phyloP scores from a whole-genome alignment of 768 basidiomycete genomes.

The Mycena rebaudengoi region DNA sequence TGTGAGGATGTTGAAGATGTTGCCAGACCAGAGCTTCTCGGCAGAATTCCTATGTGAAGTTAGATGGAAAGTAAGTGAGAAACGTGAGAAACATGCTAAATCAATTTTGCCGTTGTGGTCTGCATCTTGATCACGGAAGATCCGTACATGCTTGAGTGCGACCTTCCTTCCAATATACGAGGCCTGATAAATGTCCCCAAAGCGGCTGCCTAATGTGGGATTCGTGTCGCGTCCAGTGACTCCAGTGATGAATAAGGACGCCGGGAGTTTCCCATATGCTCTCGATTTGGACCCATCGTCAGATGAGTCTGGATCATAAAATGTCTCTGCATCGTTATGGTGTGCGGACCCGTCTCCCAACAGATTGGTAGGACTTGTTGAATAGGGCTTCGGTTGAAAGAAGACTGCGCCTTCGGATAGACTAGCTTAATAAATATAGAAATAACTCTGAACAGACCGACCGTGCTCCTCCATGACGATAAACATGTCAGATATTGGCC shows the following conservation, averaged over 20 bases:
- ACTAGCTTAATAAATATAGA: background rate
- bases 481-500: background rate
- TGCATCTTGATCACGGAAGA: too few relatives aligned
- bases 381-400: background rate
- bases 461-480: background rate
- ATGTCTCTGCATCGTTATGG: too few relatives aligned
- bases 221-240: slow-evolving; percentile 15
- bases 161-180: background rate
- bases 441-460: background rate
- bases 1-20: slow-evolving; percentile 34
- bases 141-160: slow-evolving; percentile 1
- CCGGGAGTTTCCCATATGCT: slow-evolving; percentile 17
- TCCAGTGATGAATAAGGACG: slow-evolving; percentile 20
- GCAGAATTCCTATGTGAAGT: slow-evolving; percentile 29
- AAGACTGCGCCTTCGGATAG: background rate
- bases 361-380: too few relatives aligned
- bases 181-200: slow-evolving; percentile 28
- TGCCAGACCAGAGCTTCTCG: slow-evolving; percentile 39
- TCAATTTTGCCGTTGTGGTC: background rate
- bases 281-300: too few relatives aligned
- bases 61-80: background rate
- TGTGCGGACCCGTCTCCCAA: too few relatives aligned
- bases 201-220: slow-evolving; percentile 26
- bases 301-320: too few relatives aligned
- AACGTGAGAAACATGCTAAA: background rate